Conservation (phyloP, 148 eudicot genomes). For the Silene conica region DNA sequence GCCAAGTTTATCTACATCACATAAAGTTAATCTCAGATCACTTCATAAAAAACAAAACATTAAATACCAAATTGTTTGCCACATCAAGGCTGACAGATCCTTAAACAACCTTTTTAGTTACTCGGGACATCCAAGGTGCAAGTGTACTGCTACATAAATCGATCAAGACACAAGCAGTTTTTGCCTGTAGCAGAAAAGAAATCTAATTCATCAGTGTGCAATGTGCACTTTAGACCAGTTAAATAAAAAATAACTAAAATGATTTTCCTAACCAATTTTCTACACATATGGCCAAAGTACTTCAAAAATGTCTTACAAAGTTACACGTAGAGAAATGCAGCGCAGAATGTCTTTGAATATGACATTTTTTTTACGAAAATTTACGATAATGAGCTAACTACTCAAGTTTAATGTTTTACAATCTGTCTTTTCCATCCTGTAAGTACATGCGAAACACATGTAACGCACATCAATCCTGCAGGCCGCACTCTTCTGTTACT, state of each 20-base stretch:
- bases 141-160: conserved; percentile 67
- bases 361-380: too few species aligned
- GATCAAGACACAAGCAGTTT: conserved; percentile 65
- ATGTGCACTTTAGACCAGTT: background rate
- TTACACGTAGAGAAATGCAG: background rate
- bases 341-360: too few species aligned
- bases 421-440: conserved; percentile 52
- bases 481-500: too few species aligned
- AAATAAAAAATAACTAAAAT: conserved; percentile 1
- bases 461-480: background rate
- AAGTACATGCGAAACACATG: conserved; percentile 7
- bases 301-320: background rate
- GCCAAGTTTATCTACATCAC: conserved; percentile 62
- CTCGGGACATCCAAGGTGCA: conserved; percentile 75
- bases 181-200: conserved; percentile 44
- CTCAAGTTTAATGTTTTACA: conserved; percentile 29
- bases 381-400: too few species aligned
- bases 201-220: background rate
- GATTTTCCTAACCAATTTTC: background rate
- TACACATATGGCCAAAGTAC: background rate
- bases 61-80: conserved; percentile 12
- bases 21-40: background rate
- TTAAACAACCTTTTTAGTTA: conserved; percentile 66
- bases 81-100: conserved; percentile 3
- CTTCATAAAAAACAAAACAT: background rate